Evolutionary conservation across 371 early-diverging fungal genomes (phyloP).

Genomic region (Paraphysoderma sedebokerense): DNA sequence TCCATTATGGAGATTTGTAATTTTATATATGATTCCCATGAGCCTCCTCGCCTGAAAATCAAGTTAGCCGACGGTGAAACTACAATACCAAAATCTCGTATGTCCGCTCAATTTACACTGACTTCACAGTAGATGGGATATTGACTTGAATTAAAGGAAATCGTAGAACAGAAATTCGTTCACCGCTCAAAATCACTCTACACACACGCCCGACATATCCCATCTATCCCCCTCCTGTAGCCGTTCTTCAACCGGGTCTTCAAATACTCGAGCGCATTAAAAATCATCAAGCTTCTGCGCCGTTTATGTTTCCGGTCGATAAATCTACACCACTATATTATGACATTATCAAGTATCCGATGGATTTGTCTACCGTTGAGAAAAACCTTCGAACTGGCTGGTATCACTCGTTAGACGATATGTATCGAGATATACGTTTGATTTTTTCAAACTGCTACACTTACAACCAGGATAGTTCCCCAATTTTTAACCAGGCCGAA

Average conservation of each 20-base stretch:
- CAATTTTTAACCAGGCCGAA: slow-evolving; percentile 52
- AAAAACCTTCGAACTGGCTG: slow-evolving; percentile 38
- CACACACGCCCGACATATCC: background rate
- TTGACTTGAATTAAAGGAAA: too few relatives aligned
- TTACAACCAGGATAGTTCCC: slow-evolving; percentile 73
- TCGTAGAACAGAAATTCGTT: too few relatives aligned
- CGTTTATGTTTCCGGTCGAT: slow-evolving; percentile 33
- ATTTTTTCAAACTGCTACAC: slow-evolving; percentile 75
- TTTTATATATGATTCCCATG: too few relatives aligned
- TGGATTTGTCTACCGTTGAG: slow-evolving; percentile 94
- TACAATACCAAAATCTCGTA: too few relatives aligned
- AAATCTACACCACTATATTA: slow-evolving; percentile 90
- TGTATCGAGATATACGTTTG: slow-evolving; percentile 54
- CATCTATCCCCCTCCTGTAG: background rate
- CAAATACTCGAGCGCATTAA: background rate
- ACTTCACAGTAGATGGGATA: too few relatives aligned
- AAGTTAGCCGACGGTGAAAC: too few relatives aligned
- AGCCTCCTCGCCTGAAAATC: too few relatives aligned
- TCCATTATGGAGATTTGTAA: too few relatives aligned
- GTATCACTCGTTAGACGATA: slow-evolving; percentile 44
- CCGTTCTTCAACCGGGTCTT: background rate
- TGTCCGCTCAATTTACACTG: too few relatives aligned
- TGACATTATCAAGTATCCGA: slow-evolving; percentile 81
- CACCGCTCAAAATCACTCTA: too few relatives aligned
- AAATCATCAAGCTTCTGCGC: background rate